Conservation (phyloP, 2,329 filamentous ascomycete genomes). For the Colletotrichum filicis region DNA sequence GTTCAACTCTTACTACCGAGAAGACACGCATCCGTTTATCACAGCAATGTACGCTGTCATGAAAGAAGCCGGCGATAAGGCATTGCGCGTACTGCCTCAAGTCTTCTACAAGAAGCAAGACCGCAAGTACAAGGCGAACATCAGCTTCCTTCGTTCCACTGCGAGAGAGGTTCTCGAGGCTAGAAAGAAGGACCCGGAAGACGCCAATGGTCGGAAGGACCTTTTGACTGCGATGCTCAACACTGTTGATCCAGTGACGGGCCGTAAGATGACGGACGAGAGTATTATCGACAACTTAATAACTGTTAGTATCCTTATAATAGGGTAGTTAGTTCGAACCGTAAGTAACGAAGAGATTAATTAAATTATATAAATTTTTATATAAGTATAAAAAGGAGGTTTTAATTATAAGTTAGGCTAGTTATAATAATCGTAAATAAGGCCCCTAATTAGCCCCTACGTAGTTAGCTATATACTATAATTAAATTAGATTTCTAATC, state of each 20-base stretch:
- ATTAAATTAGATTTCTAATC: too few relatives aligned
- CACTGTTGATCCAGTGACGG: slow-evolving; percentile 71
- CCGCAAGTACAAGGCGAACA: slow-evolving; percentile 60
- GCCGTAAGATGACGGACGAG: slow-evolving; percentile 67
- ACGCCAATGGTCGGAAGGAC: slow-evolving; percentile 64
- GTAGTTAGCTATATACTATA: too few relatives aligned
- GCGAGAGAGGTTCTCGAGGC: slow-evolving; percentile 69
- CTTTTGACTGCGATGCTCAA: slow-evolving; percentile 75
- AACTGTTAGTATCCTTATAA: too few relatives aligned
- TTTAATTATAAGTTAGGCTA: too few relatives aligned
- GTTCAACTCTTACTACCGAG: slow-evolving; percentile 71
- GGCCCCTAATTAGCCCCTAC: too few relatives aligned
- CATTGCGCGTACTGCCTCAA: slow-evolving; percentile 57
- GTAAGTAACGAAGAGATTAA: too few relatives aligned
- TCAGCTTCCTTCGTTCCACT: slow-evolving; percentile 61
- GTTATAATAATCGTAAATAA: too few relatives aligned
- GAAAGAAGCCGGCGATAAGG: slow-evolving; percentile 60
- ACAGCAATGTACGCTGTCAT: slow-evolving; percentile 71
- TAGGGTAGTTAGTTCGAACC: too few relatives aligned
- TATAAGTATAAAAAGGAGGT: too few relatives aligned
- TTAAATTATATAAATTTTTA: too few relatives aligned
- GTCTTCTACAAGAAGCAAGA: slow-evolving; percentile 57
- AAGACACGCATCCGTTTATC: slow-evolving; percentile 49
- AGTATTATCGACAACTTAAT: slow-evolving; percentile 75
- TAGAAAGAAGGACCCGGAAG: slow-evolving; percentile 62